phyloP scores from a whole-genome alignment of 2,329 filamentous ascomycete genomes.

The Beauveria brongniartii region DNA sequence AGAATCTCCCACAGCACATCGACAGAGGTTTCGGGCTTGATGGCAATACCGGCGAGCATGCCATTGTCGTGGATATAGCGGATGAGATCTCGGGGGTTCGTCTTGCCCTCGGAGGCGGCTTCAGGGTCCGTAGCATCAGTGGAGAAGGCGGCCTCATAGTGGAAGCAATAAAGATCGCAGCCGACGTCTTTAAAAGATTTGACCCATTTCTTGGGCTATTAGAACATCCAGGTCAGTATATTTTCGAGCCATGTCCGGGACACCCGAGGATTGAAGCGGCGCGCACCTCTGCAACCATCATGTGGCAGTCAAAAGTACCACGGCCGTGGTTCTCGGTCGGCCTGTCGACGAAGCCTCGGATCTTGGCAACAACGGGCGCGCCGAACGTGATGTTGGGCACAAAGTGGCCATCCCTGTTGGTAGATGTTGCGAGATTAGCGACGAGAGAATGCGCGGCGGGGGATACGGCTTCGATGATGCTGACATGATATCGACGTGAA shows the following conservation, averaged over 20 bases:
- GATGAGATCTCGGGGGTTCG: slow-evolving; percentile 77
- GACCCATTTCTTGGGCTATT: slow-evolving; percentile 93
- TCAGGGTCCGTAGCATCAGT: slow-evolving; percentile 76
- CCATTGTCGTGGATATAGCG: slow-evolving; percentile 83
- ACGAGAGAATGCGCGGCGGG: not conserved
- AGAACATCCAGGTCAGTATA: slow-evolving; percentile 7
- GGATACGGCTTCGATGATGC: slow-evolving; percentile 14
- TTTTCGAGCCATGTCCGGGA: not conserved
- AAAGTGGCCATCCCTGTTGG: slow-evolving; percentile 85
- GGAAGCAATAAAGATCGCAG: slow-evolving; percentile 99
- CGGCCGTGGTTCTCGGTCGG: slow-evolving; percentile 63
- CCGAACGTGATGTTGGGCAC: slow-evolving; percentile 98
- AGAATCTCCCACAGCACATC: slow-evolving; percentile 90
- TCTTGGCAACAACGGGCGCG: slow-evolving; percentile 88
- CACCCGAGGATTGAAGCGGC: not conserved
- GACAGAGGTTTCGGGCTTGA: slow-evolving; percentile 86
- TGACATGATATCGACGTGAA: slow-evolving; percentile 87
- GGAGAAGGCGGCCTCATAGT: slow-evolving; percentile 93
- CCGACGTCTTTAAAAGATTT: slow-evolving; percentile 89
- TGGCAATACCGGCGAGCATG: slow-evolving; percentile 86
- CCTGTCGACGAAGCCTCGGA: slow-evolving; percentile 74
- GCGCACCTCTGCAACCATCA: slow-evolving; percentile 96
- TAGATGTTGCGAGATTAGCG: not conserved
- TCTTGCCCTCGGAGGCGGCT: slow-evolving; percentile 59
- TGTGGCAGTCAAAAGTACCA: slow-evolving; percentile 98